Conservation (phyloP, 1,139 yeast genomes). For the Zhuliangozyma blackwelliae region DNA sequence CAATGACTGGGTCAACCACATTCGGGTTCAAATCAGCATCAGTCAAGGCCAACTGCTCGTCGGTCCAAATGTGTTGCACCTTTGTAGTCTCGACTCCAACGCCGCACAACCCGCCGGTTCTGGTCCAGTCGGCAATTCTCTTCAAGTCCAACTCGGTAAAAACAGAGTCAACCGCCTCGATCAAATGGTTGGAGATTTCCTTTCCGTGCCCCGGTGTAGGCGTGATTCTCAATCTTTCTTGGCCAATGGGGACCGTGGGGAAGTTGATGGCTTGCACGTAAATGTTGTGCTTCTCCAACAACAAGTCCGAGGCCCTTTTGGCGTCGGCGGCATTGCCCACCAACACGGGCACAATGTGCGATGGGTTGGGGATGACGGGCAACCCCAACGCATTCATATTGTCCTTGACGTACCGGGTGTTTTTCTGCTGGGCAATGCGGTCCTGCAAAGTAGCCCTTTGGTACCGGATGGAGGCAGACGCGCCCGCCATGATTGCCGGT, state of each 20-base stretch:
- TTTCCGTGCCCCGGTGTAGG: conserved; percentile 96
- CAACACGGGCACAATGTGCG: conserved; percentile 92
- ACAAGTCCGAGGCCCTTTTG: conserved; percentile 82
- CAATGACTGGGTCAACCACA: conserved; percentile 56
- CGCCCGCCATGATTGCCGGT: conserved; percentile 97
- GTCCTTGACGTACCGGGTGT: conserved; percentile 80
- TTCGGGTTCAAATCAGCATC: conserved; percentile 63
- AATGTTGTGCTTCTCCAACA: conserved; percentile 77
- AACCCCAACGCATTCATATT: conserved; percentile 68
- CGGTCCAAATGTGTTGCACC: conserved; percentile 76
- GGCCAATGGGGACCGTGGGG: conserved; percentile 96
- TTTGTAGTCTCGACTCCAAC: conserved; percentile 59
- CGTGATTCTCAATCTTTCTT: conserved; percentile 92
- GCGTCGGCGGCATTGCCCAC: conserved; percentile 94
- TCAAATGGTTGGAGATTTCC: conserved; percentile 69
- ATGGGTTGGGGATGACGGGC: conserved; percentile 96
- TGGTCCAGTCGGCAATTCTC: conserved; percentile 75
- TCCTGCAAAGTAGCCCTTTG: conserved; percentile 75
- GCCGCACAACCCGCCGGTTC: conserved; percentile 81
- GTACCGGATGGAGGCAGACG: conserved; percentile 79
- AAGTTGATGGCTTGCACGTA: conserved; percentile 97
- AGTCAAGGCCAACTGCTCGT: conserved; percentile 61
- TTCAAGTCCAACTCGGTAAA: conserved; percentile 71
- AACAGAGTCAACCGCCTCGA: conserved; percentile 75
- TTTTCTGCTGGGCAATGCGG: conserved; percentile 79